Evolutionary conservation across 805 yeast genomes (phyloP).

Genomic region (Saturnispora saitoi): DNA sequence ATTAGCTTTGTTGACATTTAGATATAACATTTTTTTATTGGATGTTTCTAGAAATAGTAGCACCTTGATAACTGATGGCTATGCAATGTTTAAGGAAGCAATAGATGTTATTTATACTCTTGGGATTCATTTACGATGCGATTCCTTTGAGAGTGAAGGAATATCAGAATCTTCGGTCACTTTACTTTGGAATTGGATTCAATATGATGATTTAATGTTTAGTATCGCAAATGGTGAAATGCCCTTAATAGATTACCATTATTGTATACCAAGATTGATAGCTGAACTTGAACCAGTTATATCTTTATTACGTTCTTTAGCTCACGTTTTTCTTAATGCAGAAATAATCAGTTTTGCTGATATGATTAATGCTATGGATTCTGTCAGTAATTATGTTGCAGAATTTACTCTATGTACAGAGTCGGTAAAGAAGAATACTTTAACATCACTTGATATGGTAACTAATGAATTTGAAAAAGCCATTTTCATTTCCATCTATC

Average conservation of each 20-base stretch:
- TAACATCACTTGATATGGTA: not conserved
- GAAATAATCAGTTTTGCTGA: constrained; percentile 3
- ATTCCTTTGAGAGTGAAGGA: constrained; percentile 1
- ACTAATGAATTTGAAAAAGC: not conserved
- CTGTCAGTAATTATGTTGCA: not conserved
- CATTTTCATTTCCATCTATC: not conserved
- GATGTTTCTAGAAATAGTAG: not conserved
- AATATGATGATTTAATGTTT: constrained; percentile 14
- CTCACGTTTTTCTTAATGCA: constrained; percentile 3
- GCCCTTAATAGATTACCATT: constrained; percentile 16
- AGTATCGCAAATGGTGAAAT: constrained; percentile 17
- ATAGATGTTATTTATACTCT: not conserved
- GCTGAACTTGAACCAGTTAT: constrained; percentile 4
- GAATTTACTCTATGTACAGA: not conserved
- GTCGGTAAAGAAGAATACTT: not conserved
- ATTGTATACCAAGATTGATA: constrained; percentile 9
- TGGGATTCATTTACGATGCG: constrained; percentile 2
- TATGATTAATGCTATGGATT: constrained; percentile 5
- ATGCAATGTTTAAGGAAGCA: not conserved
- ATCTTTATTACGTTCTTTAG: constrained; percentile 2
- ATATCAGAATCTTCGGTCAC: not conserved
- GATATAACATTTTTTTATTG: not conserved
- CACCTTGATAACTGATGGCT: not conserved
- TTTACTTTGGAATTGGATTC: constrained; percentile 14
- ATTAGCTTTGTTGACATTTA: constrained; percentile 2